These are phyloP conservation scores for Panaeolus papilionaceus DNA, from an alignment of 768 basidiomycete species.

Conservation along the genomic window DNA sequence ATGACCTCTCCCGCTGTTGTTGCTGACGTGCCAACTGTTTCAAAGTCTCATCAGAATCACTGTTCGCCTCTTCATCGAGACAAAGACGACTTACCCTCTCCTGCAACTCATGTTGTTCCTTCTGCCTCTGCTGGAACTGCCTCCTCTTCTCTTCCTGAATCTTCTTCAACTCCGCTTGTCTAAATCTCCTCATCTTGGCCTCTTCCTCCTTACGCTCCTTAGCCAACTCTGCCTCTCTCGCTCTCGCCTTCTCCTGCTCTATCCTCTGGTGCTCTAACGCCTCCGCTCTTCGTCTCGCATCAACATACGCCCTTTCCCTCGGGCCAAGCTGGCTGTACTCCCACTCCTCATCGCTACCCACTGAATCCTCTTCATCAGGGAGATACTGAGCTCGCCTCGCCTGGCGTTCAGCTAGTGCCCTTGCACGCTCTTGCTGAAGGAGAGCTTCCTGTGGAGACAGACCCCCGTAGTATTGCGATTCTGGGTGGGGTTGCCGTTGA, in stretches of 20 bases:
- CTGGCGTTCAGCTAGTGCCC: constrained; percentile 40
- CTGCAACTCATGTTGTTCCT: constrained; percentile 24
- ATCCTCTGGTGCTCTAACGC: constrained; percentile 32
- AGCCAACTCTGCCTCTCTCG: constrained; percentile 25
- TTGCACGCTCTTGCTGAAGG: constrained; percentile 27
- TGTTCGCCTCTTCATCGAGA: constrained; percentile 16
- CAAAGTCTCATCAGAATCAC: constrained; percentile 7
- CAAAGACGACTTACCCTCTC: constrained; percentile 24
- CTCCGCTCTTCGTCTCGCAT: constrained; percentile 36
- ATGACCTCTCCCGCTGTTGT: not conserved
- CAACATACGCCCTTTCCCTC: constrained; percentile 40
- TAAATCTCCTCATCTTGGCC: constrained; percentile 9
- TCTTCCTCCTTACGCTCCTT: constrained; percentile 17
- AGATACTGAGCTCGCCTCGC: constrained; percentile 45
- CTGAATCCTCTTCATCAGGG: constrained; percentile 42
- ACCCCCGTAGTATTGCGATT: constrained; percentile 22
- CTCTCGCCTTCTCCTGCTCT: constrained; percentile 26
- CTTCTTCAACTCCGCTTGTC: constrained; percentile 4
- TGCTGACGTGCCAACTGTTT: constrained; percentile 13
- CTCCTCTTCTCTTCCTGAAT: constrained; percentile 24
- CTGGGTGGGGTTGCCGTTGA: constrained; percentile 4
- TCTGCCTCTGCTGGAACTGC: constrained; percentile 22
- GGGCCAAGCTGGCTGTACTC: constrained; percentile 33
- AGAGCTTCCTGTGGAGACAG: constrained; percentile 27
- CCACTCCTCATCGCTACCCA: constrained; percentile 37